Evolutionary conservation across 1,139 yeast species (phyloP), one percentile per base, ranked within the genome.

Genomic region (Entelexis paramagnoliae): DNA sequence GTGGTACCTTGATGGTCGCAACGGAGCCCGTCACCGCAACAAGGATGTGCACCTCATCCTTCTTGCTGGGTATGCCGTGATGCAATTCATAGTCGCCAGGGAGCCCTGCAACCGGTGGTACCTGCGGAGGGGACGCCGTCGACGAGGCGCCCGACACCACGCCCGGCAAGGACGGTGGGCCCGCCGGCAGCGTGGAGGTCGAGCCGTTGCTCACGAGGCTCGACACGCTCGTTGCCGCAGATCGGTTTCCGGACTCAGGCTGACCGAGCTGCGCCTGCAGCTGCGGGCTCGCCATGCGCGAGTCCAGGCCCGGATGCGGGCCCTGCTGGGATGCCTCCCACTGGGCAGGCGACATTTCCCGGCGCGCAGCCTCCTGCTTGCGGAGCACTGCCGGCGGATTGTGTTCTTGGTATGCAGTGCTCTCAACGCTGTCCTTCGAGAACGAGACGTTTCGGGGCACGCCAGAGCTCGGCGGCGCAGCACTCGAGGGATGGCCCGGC

Each of bases 11-110:
- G 55, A 89, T 87, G 2, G 97, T 86, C 6, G 98, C 98, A 6
- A 91, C 96, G 1, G 95, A 84, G 0, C 98, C 99, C 1, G 97
- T 87, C 34, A 94, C 94, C 19, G 94, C 97, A 42, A 91, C 72
- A 52, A 91, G 72, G 40, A 91, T 81, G 66, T 91, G 97, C 53
- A 86, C 74, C 63, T 88, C 88, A 38, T 81, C 62, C 36, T 42
- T 42, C 36, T 42, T 42, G 46, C 46, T 42, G 19, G 46, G 46
- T 9, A 41, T 41, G 26, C 45, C 45, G 24, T 42, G 36, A 16
- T 42, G 45, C 17, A 41, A 22, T 14, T 41, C 45, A 26, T 29
- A 41, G 45, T 41, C 45, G 22, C 45, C 45, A 8, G 45, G 45
- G 13, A 29, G 26, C 24, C 34, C 34, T 13, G 45, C 22, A 6